phyloP scores from a whole-genome alignment of 371 early-diverging fungal genomes.

The Mucor mucedo region DNA sequence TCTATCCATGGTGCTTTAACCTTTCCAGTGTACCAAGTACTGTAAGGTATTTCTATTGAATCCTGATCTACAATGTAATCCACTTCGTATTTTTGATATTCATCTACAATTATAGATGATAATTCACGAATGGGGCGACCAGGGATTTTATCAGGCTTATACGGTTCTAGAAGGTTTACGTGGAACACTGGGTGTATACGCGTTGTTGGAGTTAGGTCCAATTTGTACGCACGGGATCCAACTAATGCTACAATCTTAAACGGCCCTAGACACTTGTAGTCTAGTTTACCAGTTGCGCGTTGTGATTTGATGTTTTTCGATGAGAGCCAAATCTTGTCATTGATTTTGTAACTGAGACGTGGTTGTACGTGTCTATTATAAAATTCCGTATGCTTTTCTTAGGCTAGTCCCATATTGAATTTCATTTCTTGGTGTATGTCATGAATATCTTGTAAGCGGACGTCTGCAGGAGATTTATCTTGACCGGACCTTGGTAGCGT shows the following conservation, averaged over 20 bases:
- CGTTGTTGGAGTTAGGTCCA: constrained; percentile 28
- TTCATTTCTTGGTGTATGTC: constrained; percentile 6
- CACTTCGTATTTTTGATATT: no score
- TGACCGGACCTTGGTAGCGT: not conserved
- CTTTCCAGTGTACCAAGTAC: no score
- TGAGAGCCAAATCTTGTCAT: constrained; percentile 37
- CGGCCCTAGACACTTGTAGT: constrained; percentile 32
- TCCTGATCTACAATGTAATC: no score
- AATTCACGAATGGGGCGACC: no score
- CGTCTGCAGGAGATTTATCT: not conserved
- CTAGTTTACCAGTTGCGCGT: constrained; percentile 33
- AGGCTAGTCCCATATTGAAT: constrained; percentile 10
- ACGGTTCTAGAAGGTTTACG: no score
- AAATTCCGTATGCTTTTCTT: constrained; percentile 22
- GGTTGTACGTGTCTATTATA: constrained; percentile 9
- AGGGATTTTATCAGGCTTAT: no score
- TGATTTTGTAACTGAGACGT: constrained; percentile 7
- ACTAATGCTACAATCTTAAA: constrained; percentile 30
- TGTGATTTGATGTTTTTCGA: constrained; percentile 27
- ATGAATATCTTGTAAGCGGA: not conserved
- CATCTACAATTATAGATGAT: no score
- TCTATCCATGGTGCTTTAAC: no score
- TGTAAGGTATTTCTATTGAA: no score
- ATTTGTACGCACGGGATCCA: constrained; percentile 26
- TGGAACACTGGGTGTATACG: constrained; percentile 14